A percentile compares a stretch with the other conserved stretches of the same genome.
Conservation (phyloP, 352 stramenopile genomes). For the Stramenopiles sp. region DNA sequence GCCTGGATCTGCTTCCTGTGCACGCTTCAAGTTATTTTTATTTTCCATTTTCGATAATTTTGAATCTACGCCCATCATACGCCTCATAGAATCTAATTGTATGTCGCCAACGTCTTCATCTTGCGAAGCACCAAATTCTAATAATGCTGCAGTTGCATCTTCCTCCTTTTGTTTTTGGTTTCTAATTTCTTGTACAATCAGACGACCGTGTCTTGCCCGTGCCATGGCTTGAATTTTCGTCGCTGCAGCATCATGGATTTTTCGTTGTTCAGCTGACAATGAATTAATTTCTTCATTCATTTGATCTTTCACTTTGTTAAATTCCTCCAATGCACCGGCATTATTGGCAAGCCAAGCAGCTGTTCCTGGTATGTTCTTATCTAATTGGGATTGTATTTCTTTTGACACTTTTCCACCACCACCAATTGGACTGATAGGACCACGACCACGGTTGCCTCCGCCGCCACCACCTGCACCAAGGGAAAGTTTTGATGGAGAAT, state of each 20-base stretch:
- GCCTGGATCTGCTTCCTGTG: not conserved
- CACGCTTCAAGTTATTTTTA: not conserved
- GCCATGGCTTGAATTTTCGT: not conserved
- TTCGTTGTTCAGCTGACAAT: not conserved
- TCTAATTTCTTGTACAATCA: not conserved
- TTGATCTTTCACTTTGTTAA: not conserved
- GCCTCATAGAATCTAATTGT: not conserved
- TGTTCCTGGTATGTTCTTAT: not conserved
- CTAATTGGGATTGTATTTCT: not conserved
- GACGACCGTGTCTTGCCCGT: not conserved
- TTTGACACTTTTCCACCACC: not conserved
- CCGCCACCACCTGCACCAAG: not conserved
- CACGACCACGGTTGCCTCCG: not conserved
- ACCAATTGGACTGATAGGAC: not conserved
- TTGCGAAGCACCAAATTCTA: not conserved
- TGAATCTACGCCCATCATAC: not conserved
- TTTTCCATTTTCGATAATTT: not conserved
- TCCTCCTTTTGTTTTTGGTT: not conserved
- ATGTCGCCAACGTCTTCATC: not conserved
- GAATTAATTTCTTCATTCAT: not conserved
- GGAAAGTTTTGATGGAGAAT: not conserved
- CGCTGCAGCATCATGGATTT: not conserved
- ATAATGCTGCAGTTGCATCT: not conserved
- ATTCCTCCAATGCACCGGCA: not conserved
- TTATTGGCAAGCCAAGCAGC: not conserved